Base-by-base conservation (phyloP, 495 filamentous ascomycete species). In the Tuber microsphaerosporum region DNA sequence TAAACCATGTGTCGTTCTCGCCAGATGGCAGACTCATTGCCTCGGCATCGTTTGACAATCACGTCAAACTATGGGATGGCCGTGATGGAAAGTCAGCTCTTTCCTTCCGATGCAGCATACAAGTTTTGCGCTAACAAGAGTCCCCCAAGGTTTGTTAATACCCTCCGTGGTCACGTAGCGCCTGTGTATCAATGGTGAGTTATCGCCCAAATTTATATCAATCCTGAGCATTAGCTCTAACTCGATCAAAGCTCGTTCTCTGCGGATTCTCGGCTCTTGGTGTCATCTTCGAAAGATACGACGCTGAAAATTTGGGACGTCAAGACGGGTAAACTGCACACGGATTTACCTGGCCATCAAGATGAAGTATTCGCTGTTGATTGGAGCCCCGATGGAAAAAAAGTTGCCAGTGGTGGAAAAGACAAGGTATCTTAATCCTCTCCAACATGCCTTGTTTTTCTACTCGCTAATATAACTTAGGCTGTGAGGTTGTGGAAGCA, bases 301-400 rank as follows among this genome's bases (percentile, higher is more conserved):
- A 99, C 96, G 1, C 84, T 98, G 44, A 99, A 99, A 83, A 90
- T 94, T 7, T 97, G 94, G 93, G 92, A 96, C 83, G 90, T 95
- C 71, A 87, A 91, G 70, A 94, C 89, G 0, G 92, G 92, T 19
- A 97, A 94, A 82, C 84, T 98, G 73, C 88, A 89, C 75, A 82
- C 79, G 61, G 94, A 99, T 87, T 87, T 99, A 41, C 94, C 94
- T 0, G 96, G 95, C 7, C 96, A 99, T 84, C 88, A 93, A 82
- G 96, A 97, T 79, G 94, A 98, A 85, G 95, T 98, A 16, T 97
- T 92, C 85, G 93, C 93, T 1, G 91, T 97, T 26, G 94, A 97
- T 83, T 97, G 94, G 94, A 92, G 90, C 82, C 89, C 92, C 17
- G 93, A 97, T 84, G 94, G 94, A 37, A 86, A 91, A 74, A 91